A percentile compares a stretch with the other conserved stretches of the same genome.
Evolutionary conservation across 768 basidiomycete genomes (phyloP).

Genomic region (Mycena floridula): DNA sequence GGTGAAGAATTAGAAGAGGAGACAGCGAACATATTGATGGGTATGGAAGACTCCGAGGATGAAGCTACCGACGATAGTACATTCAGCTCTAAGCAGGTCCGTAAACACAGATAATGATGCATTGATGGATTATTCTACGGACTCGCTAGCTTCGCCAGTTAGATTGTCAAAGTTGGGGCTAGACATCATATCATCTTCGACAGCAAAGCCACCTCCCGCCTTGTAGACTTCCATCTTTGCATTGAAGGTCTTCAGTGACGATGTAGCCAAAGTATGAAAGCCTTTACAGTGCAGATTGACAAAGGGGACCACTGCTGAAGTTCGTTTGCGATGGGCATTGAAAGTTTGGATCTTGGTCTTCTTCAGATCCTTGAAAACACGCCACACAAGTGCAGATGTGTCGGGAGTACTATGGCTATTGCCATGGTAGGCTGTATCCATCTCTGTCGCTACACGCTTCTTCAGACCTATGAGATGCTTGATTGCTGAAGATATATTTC

Average conservation of each 20-base stretch:
- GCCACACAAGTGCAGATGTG: constrained; percentile 12
- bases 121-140: neutral
- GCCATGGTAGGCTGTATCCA: constrained; percentile 19
- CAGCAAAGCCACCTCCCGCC: too few species aligned
- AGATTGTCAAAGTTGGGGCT: neutral
- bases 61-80: too few species aligned
- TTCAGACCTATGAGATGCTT: too few species aligned
- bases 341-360: constrained; percentile 12
- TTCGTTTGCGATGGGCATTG: neutral
- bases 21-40: too few species aligned
- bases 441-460: too few species aligned
- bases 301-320: constrained; percentile 5
- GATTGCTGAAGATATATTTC: too few species aligned
- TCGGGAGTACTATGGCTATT: constrained; percentile 17
- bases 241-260: constrained; percentile 25
- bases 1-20: too few species aligned
- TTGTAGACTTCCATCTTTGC: constrained; percentile 18
- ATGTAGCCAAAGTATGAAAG: constrained; percentile 14
- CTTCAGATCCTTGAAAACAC: constrained; percentile 12
- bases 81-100: too few species aligned
- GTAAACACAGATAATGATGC: too few species aligned
- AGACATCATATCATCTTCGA: too few species aligned
- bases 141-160: neutral
- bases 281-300: constrained; percentile 11
- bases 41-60: too few species aligned